These are phyloP conservation scores for Colletotrichum gigasporum DNA, from an alignment of 2,329 filamentous ascomycete genomes.

Conservation along the genomic window DNA sequence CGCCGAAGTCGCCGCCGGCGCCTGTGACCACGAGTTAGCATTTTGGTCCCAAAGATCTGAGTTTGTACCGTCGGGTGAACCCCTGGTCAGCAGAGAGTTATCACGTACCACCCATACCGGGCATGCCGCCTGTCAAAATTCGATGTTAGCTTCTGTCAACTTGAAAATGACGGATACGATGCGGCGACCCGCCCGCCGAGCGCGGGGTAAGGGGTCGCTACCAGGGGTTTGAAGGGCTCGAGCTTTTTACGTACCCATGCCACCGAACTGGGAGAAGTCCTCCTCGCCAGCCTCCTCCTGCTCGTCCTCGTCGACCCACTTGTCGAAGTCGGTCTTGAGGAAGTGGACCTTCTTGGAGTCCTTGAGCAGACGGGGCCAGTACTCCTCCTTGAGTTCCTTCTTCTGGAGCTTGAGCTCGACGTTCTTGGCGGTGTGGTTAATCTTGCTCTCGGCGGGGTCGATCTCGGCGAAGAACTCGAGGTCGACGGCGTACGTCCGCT, in stretches of 20 bases:
- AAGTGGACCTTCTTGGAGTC: constrained; percentile 90
- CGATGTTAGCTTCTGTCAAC: constrained; percentile 16
- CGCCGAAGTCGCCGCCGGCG: constrained; percentile 76
- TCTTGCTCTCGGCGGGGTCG: constrained; percentile 83
- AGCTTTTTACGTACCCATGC: constrained; percentile 64
- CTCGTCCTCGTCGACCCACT: constrained; percentile 99
- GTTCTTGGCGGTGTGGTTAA: constrained; percentile 87
- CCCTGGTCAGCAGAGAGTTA: neutral
- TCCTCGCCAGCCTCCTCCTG: constrained; percentile 90
- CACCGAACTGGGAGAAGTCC: constrained; percentile 75
- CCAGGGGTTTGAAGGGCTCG: neutral
- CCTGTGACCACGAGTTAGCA: constrained; percentile 31
- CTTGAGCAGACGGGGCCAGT: constrained; percentile 96
- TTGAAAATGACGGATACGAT: neutral
- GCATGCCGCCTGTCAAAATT: constrained; percentile 58
- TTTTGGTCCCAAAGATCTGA: neutral
- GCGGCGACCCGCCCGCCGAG: neutral
- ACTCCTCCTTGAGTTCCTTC: constrained; percentile 95
- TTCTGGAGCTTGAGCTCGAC: constrained; percentile 93
- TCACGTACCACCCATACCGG: constrained; percentile 59
- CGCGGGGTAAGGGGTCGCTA: constrained; percentile 8
- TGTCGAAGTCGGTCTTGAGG: constrained; percentile 98
- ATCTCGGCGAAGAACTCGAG: constrained; percentile 93
- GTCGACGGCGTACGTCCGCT: constrained; percentile 85
- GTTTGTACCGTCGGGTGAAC: constrained; percentile 9